Base-by-base conservation (phyloP, 2,329 filamentous ascomycete species). In the Alternaria sp. region DNA sequence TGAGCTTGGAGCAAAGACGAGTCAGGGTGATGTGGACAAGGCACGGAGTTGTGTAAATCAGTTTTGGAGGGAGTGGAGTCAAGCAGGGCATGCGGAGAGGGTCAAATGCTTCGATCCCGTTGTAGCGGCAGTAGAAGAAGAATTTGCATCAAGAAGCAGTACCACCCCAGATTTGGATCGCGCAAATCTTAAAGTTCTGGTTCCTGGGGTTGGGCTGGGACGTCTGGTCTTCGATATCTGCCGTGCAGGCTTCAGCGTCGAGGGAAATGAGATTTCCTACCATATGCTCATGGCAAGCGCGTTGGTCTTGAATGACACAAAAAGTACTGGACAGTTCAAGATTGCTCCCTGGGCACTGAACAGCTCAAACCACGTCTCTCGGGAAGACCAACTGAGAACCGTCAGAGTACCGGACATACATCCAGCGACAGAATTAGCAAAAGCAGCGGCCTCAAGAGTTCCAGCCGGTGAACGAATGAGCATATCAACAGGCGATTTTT, bases 201-300 rank as follows among this genome's bases (percentile, higher is more conserved):
- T 98, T 0, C 95, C 95, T 0, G 95, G 95, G 0, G 94, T 94
- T 4, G 95, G 95, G 0, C 83, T 99, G 2, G 95, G 93, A 3
- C 87, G 95, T 14, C 83, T 98, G 2, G 92, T 98, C 0, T 97
- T 96, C 72, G 95, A 99, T 45, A 83, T 98, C 14, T 93, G 90
- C 74, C 82, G 82, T 28, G 83, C 82, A 1, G 94, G 95, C 11
- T 96, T 89, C 77, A 81, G 86, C 11, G 87, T 89, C 0, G 93
- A 97, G 78, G 94, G 94, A 28, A 98, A 97, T 74, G 83, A 99
- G 80, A 97, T 98, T 63, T 97, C 94, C 3, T 98, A 97, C 74
- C 95, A 99, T 78, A 93, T 97, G 77, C 86, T 99, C n/a, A 84
- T 98, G 59, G 93, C 93, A 1, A 96, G 92, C 59, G 87, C 86